Evolutionary conservation across 345 rosid species (phyloP).

Genomic region (Citrus sinensis): DVS_A1.0 CM039162.1:28029001-28029500

Average conservation of each 20-base stretch:
- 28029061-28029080: conserved; percentile 78
- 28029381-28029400: neutral
- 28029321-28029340: neutral
- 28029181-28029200: neutral
- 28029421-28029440: neutral
- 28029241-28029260: neutral
- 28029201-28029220: conserved; percentile 1
- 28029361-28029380: neutral
- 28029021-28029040: conserved; percentile 96
- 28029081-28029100: conserved; percentile 97
- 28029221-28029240: neutral
- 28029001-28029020: conserved; percentile 97
- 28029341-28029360: neutral
- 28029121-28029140: conserved; percentile 58
- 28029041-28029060: conserved; percentile 88
- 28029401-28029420: neutral
- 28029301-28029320: neutral
- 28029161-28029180: conserved; percentile 6
- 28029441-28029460: neutral
- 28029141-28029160: conserved; percentile 13
- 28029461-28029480: neutral
- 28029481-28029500: neutral
- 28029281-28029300: neutral
- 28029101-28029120: conserved; percentile 84
- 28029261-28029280: neutral